phyloP scores from a whole-genome alignment of 257 asterid species.

The Rhazya stricta region DNA sequence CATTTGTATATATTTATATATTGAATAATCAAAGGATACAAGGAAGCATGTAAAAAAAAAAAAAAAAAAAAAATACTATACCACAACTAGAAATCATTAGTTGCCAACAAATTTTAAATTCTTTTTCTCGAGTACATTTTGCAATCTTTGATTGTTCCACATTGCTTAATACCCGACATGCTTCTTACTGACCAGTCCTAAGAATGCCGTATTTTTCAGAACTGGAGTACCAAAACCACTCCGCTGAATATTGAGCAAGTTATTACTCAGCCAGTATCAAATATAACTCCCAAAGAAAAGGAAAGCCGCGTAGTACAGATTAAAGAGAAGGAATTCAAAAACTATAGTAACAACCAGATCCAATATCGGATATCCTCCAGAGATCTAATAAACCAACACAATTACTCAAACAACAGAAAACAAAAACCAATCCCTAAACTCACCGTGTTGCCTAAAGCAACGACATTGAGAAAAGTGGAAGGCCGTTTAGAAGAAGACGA shows the following conservation, averaged over 20 bases:
- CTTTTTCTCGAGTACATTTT: conserved; percentile 1
- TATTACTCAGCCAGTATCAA: neutral
- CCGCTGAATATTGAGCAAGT: neutral
- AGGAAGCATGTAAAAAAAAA: neutral
- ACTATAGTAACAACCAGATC: conserved; percentile 10
- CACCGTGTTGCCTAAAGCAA: conserved; percentile 91
- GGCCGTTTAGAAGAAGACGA: conserved; percentile 62
- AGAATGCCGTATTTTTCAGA: neutral
- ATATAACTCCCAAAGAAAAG: neutral
- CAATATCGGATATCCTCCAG: conserved; percentile 11
- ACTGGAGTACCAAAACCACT: neutral
- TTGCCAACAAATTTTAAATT: neutral
- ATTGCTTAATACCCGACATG: neutral
- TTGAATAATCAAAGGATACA: neutral
- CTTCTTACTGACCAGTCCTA: neutral
- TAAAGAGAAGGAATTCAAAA: neutral
- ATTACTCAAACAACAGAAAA: neutral
- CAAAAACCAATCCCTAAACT: conserved; percentile 6
- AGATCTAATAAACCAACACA: conserved; percentile 22
- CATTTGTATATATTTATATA: neutral
- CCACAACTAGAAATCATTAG: neutral
- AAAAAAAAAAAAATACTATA: neutral
- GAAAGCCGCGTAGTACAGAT: neutral
- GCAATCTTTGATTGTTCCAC: neutral
- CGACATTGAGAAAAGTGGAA: conserved; percentile 89